Evolutionary conservation across 2,329 filamentous ascomycete genomes (phyloP), one percentile per base, ranked within the genome.

Genomic region (Penicillium thymicola): DNA sequence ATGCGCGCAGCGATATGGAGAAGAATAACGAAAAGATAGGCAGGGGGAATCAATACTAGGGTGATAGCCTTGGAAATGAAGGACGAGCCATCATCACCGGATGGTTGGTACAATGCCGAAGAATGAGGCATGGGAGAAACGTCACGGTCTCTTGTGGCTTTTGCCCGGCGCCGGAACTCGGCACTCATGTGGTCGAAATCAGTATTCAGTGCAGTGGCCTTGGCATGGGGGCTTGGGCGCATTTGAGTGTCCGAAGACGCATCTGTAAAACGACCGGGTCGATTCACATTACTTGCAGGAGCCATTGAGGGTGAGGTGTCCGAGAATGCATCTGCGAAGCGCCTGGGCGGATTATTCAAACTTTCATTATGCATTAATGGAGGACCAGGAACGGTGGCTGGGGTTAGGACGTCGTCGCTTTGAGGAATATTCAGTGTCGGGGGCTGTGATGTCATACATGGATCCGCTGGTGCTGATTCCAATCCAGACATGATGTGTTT

Each of bases 1-100:
- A 96, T 90, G 59, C 84, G 86, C 0, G 89, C 87, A 0, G 92
- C 90, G 55, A 96, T 90, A 54, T 86, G 85, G 5, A 96, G 81
- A 81, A 96, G 92, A 40, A 96, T 78, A 27, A 85, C 81, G 36
- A 96, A 83, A 2, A 96, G 81, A 65, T 92, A 85, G 34, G 87
- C 84, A 0, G 92, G 91, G n/a, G 91, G 91, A 0, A 89, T 86
- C 14, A 96, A 77, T 4, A 96, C 81, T 30, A 94, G 81, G 50
- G 89, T 86, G 60, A 84, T 86, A 0, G 91, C 92, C 74, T 90
- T 92, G 54, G 87, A 84, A 27, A 96, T 82, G 30, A 96, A 82
- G 3, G 85, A 82, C 49, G 84, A 77, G 1, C 85, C 83, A 30
- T 88, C 76, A 42, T 81, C 77, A 51, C 80, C 78, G 71, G 55